These are phyloP conservation scores for Aspergillus transmontanensis DNA, from an alignment of 2,329 filamentous ascomycete species.

Conservation along the genomic window DNA sequence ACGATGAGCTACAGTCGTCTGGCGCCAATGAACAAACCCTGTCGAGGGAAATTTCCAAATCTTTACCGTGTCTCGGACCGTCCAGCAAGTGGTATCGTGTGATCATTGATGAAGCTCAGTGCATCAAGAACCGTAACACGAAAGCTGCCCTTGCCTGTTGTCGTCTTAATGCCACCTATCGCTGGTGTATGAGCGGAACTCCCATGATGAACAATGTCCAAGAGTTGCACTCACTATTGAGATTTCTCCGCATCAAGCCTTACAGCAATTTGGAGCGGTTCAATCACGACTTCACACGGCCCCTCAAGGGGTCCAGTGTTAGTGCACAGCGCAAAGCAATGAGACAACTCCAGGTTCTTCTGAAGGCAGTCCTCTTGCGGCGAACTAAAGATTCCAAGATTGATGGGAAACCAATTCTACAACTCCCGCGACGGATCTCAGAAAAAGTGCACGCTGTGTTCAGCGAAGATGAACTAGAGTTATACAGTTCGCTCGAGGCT, in stretches of 20 bases:
- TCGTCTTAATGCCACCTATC: conserved; percentile 60
- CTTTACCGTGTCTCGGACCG: conserved; percentile 63
- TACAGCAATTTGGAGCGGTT: conserved; percentile 70
- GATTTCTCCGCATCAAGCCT: conserved; percentile 75
- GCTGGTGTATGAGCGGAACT: conserved; percentile 78
- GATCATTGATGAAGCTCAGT: conserved; percentile 78
- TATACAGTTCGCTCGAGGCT: conserved; percentile 69
- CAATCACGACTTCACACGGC: conserved; percentile 56
- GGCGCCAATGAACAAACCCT: conserved; percentile 37
- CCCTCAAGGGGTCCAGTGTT: conserved; percentile 49
- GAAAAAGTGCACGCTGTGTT: conserved; percentile 66
- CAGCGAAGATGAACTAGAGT: conserved; percentile 62
- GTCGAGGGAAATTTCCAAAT: conserved; percentile 26
- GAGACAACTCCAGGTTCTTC: conserved; percentile 69
- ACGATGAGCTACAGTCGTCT: conserved; percentile 53
- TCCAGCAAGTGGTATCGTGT: conserved; percentile 67
- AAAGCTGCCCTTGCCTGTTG: conserved; percentile 63
- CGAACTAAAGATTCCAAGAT: conserved; percentile 79
- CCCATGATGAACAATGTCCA: conserved; percentile 85
- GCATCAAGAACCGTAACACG: conserved; percentile 74
- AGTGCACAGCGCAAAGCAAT: conserved; percentile 57
- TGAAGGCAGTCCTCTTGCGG: conserved; percentile 79
- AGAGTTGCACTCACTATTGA: conserved; percentile 76
- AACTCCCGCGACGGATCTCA: conserved; percentile 67
- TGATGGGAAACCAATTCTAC: conserved; percentile 75